Conservation (phyloP, 2,329 filamentous ascomycete species). For the Harringtonia aguacate region DNA sequence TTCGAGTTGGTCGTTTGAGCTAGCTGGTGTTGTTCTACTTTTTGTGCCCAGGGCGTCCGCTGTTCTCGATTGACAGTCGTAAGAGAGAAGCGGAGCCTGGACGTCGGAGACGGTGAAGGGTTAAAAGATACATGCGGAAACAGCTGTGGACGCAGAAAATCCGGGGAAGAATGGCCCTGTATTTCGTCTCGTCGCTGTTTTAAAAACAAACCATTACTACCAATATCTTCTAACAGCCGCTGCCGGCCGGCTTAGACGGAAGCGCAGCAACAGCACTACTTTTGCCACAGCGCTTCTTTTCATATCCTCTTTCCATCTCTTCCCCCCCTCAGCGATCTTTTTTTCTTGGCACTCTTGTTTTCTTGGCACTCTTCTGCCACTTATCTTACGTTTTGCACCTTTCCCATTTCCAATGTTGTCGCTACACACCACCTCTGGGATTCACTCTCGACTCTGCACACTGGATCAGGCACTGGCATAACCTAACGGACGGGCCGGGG, state of each 20-base stretch:
- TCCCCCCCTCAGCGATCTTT: background rate
- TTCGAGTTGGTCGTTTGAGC: too few species aligned
- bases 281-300: background rate
- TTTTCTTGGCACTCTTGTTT: background rate
- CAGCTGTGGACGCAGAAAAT: background rate
- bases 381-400: too few species aligned
- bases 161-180: too few species aligned
- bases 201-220: background rate
- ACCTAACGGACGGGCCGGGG: background rate
- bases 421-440: background rate
- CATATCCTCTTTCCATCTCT: background rate
- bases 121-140: too few species aligned
- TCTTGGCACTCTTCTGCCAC: background rate
- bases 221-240: too few species aligned
- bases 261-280: too few species aligned
- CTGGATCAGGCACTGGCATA: background rate
- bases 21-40: too few species aligned
- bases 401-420: background rate
- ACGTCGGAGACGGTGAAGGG: too few species aligned
- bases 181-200: background rate
- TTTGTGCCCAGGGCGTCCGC: too few species aligned
- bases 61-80: too few species aligned
- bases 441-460: too few species aligned
- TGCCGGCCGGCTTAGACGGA: slow-evolving; percentile 1
- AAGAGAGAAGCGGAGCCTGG: too few species aligned